Evolutionary conservation across 257 asterid species (phyloP).

Genomic region (Thymus mandschuricus): DNA sequence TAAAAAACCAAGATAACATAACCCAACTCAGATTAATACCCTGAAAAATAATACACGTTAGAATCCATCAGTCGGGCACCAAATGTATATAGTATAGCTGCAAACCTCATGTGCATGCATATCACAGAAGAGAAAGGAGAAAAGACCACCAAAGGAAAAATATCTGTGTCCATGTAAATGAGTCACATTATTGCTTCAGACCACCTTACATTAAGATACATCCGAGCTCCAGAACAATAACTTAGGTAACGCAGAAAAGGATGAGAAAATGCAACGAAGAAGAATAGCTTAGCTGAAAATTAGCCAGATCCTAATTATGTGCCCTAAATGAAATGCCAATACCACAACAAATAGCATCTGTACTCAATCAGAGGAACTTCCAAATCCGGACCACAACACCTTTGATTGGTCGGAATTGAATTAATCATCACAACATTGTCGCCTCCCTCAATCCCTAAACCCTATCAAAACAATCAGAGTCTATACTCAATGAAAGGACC

Average conservation of each 20-base stretch:
- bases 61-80: neutral
- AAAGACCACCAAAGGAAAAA: neutral
- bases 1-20: neutral
- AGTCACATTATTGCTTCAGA: neutral
- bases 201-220: conserved; percentile 1
- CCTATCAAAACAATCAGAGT: neutral
- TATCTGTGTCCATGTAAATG: neutral
- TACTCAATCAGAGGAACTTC: conserved; percentile 24
- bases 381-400: neutral
- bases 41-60: neutral
- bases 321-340: conserved; percentile 2
- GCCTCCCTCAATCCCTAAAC: too few relatives aligned
- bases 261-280: neutral
- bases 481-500: conserved; percentile 25
- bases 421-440: neutral
- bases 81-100: neutral
- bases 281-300: neutral
- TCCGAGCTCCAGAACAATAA: conserved; percentile 7
- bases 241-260: neutral
- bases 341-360: conserved; percentile 13
- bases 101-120: neutral
- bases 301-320: neutral
- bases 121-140: neutral
- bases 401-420: neutral
- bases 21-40: neutral